These are phyloP conservation scores for Fusarium guadeloupense DNA, from an alignment of 2,329 filamentous ascomycete species.

Conservation along the genomic window DNA sequence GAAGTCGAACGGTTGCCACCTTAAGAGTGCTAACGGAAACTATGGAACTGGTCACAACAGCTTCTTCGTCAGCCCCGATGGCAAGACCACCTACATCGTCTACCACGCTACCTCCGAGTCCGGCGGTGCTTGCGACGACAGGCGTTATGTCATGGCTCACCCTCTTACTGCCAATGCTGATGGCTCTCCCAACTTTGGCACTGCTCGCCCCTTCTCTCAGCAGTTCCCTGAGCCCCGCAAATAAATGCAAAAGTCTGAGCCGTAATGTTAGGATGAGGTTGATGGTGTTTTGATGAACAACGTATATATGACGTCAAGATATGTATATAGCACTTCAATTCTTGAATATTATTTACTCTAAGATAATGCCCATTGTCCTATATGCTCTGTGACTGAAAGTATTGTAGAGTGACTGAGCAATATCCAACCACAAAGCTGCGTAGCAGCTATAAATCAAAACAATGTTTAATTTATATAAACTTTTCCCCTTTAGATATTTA, in stretches of 20 bases:
- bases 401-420: not conserved
- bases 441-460: too few species aligned
- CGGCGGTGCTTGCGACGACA: constrained; percentile 61
- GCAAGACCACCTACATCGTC: constrained; percentile 62
- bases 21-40: constrained; percentile 64
- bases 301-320: not conserved
- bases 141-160: constrained; percentile 63
- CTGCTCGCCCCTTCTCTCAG: constrained; percentile 32
- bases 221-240: constrained; percentile 28
- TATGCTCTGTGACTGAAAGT: not conserved
- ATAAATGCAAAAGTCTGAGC: not conserved
- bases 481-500: too few species aligned
- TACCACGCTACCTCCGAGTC: constrained; percentile 63
- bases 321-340: not conserved
- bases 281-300: not conserved
- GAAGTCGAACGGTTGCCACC: constrained; percentile 60
- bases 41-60: constrained; percentile 67
- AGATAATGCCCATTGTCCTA: not conserved
- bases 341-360: not conserved
- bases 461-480: too few species aligned
- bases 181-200: constrained; percentile 62
- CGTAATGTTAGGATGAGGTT: not conserved
- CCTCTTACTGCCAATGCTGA: constrained; percentile 60
- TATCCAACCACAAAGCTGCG: too few species aligned
- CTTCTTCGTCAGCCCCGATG: constrained; percentile 67